A percentile compares a stretch with the other conserved stretches of the same genome.
phyloP scores from a whole-genome alignment of 2,329 filamentous ascomycete genomes.

The Alternaria novae-zelandiae region DNA sequence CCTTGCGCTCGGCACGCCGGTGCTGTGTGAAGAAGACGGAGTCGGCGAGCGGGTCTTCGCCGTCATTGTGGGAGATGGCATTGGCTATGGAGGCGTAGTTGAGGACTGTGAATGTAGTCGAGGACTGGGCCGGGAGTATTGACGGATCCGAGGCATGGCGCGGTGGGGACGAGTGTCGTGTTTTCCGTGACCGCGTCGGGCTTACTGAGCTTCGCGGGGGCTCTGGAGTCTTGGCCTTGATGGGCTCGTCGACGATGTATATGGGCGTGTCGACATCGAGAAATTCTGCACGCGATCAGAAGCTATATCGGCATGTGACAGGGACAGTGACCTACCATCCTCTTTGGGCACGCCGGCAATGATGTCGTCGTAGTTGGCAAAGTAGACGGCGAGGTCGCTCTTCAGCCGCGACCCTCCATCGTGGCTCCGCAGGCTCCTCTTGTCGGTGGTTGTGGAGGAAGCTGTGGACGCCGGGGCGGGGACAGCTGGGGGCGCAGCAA shows the following conservation, averaged over 20 bases:
- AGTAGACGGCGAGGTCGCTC: conserved; percentile 89
- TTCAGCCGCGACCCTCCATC: conserved; percentile 83
- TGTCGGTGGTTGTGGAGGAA: conserved; percentile 61
- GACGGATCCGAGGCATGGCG: conserved; percentile 21
- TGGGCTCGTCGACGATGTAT: conserved; percentile 68
- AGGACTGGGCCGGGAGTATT: conserved; percentile 31
- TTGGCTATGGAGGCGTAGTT: conserved; percentile 51
- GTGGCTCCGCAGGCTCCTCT: conserved; percentile 82
- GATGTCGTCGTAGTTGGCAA: conserved; percentile 92
- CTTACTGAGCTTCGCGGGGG: conserved; percentile 30
- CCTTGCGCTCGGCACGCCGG: conserved; percentile 66
- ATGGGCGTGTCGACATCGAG: conserved; percentile 76
- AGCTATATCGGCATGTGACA: conserved; percentile 13
- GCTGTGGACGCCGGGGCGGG: conserved; percentile 24
- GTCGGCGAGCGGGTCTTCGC: conserved; percentile 63
- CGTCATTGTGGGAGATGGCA: conserved; percentile 40
- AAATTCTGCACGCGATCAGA: conserved; percentile 63
- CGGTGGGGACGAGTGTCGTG: conserved; percentile 22
- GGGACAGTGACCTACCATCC: conserved; percentile 63
- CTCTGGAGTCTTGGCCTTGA: conserved; percentile 34
- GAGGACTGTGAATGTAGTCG: conserved; percentile 46
- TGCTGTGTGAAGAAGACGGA: conserved; percentile 64
- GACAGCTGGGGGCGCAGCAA: conserved; percentile 23
- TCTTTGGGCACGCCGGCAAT: conserved; percentile 85
- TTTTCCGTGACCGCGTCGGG: conserved; percentile 35